Evolutionary conservation across 2,329 filamentous ascomycete genomes (phyloP).

Genomic region (Alternaria viburni): DNA sequence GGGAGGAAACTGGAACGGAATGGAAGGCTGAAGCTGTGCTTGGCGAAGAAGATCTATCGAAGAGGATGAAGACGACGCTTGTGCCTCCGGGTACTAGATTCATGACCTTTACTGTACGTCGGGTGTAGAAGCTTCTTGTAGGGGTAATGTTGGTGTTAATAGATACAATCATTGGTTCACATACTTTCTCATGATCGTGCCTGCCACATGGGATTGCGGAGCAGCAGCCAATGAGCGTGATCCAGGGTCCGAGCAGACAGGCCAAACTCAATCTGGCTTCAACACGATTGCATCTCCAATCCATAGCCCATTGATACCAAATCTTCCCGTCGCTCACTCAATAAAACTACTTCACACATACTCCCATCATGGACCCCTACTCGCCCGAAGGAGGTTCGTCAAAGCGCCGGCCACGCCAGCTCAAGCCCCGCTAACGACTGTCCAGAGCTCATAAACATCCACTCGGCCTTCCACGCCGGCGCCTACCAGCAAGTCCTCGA

Average conservation of each 20-base stretch:
- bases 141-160: not conserved
- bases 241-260: conserved; percentile 33
- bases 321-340: conserved; percentile 1
- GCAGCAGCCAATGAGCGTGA: conserved; percentile 27
- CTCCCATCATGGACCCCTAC: conserved; percentile 61
- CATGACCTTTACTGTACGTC: conserved; percentile 36
- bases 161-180: not conserved
- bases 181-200: not conserved
- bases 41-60: conserved; percentile 30
- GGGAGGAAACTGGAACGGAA: conserved; percentile 44
- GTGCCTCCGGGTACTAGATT: conserved; percentile 33
- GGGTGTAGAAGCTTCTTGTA: conserved; percentile 10
- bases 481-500: conserved; percentile 87
- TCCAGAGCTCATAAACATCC: conserved; percentile 70
- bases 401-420: not conserved
- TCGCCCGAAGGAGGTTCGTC: conserved; percentile 65
- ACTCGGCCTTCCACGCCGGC: conserved; percentile 73
- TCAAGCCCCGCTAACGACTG: conserved; percentile 19
- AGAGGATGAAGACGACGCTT: conserved; percentile 24
- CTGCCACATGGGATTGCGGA: not conserved
- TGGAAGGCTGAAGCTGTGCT: conserved; percentile 44
- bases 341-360: not conserved
- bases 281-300: conserved; percentile 22
- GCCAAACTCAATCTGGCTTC: conserved; percentile 44
- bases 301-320: conserved; percentile 9